Evolutionary conservation across 352 stramenopile genomes (phyloP).

Genomic region (Pythium pectinolyticum): DNA sequence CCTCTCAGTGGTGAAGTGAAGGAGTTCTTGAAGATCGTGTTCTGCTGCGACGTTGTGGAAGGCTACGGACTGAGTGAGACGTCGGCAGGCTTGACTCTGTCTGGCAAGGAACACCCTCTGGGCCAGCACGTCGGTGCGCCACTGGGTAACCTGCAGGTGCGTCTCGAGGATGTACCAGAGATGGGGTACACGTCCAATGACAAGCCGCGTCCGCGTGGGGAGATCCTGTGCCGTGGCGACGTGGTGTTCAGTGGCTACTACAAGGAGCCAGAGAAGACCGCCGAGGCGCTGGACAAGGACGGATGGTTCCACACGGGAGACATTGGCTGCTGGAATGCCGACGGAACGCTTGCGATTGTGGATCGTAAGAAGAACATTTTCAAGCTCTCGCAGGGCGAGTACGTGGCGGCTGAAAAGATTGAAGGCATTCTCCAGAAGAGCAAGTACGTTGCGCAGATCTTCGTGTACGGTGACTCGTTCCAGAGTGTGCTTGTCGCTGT

Average conservation of each 20-base stretch:
- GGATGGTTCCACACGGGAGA: conserved; percentile 98
- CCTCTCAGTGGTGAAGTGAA: conserved; percentile 92
- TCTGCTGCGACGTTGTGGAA: conserved; percentile 91
- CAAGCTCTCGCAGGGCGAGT: conserved; percentile 95
- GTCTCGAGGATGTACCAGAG: conserved; percentile 94
- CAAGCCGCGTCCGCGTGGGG: conserved; percentile 58
- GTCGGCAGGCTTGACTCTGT: conserved; percentile 78
- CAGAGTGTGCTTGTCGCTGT: conserved; percentile 94
- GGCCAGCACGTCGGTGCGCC: conserved; percentile 93
- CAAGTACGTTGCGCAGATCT: conserved; percentile 93
- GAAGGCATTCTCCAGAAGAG: conserved; percentile 94
- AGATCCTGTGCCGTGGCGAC: conserved; percentile 72
- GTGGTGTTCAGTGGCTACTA: conserved; percentile 92
- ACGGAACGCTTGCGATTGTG: conserved; percentile 91
- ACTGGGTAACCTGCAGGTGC: conserved; percentile 85
- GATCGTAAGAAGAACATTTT: conserved; percentile 95
- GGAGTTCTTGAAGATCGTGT: conserved; percentile 95
- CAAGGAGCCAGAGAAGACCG: conserved; percentile 92
- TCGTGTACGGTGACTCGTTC: conserved; percentile 96
- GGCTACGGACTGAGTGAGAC: conserved; percentile 97
- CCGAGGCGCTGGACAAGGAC: conserved; percentile 88
- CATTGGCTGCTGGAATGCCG: conserved; percentile 94
- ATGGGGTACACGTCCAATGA: conserved; percentile 95
- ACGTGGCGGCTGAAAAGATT: conserved; percentile 96
- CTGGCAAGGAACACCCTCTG: conserved; percentile 45